Evolutionary conservation across 2,329 filamentous ascomycete species (phyloP), one percentile per base, ranked within the genome.

Genomic region (Penicillium sp.): DNA sequence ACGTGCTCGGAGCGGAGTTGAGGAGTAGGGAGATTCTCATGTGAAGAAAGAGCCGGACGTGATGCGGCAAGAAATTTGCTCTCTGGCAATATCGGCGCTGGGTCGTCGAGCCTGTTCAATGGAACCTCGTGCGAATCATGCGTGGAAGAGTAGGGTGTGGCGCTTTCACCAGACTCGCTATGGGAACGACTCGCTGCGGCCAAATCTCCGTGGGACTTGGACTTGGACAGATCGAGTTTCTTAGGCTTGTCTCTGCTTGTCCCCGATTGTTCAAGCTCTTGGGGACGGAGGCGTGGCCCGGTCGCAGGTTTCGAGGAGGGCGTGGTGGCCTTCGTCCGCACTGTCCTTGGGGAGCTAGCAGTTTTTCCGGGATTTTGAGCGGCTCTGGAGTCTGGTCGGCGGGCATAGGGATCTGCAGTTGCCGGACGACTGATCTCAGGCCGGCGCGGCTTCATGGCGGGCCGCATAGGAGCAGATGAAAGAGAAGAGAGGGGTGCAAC

Each of bases 391-490:
- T 81, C 78, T 28, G 79, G 54, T 29, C 62, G 59, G 44, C 59
- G 56, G 34, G 64, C 56, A 45, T 66, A 66, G 12, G 63, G 65
- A 38, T 67, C 63, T 36, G 66, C 61, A 24, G 67, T 68, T 38
- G 63, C 61, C 11, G 66, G 66, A 18, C 65, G 66, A 44, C 57
- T 55, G n/a, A 67, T 18, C 47, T 71, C 68, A n/a, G 67, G 60
- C 27, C 66, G 59, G 28, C 68, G 65, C 18, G 67, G 57, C 39
- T 68, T 70, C 43, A 60, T 59, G 4, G 57, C 63, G 4, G 72
- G 76, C 43, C 82, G 74, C 53, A 82, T 76, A 24, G 81, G 81
- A 12, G 80, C 82, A 39, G 80, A 77, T 58, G 81, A 80, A 9
- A 84, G 50, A 24, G 71, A 68, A n/a, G 69, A 69, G 26, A 65